Evolutionary conservation across 2,329 filamentous ascomycete species (phyloP).

Genomic region (Stagonosporopsis rhizophila): DNA sequence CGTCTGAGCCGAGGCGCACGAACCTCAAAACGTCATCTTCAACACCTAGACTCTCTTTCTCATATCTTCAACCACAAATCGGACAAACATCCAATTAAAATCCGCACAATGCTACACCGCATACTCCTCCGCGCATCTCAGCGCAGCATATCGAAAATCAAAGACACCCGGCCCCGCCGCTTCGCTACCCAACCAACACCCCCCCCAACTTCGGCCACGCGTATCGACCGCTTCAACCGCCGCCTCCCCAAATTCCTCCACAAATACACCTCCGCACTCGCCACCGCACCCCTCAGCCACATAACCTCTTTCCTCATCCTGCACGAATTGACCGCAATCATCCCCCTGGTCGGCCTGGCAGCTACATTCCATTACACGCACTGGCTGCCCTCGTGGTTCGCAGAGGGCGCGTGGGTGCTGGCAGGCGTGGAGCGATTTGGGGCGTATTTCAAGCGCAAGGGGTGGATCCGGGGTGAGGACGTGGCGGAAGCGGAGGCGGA

Average conservation of each 20-base stretch:
- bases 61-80: background rate
- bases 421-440: conserved; percentile 77
- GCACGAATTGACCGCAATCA: conserved; percentile 88
- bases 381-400: conserved; percentile 69
- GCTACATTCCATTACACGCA: conserved; percentile 80
- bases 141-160: background rate
- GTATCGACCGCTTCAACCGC: conserved; percentile 46
- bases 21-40: conserved; percentile 13
- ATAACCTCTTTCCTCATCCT: conserved; percentile 85
- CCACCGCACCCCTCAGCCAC: conserved; percentile 80
- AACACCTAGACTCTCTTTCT: background rate
- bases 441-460: conserved; percentile 76
- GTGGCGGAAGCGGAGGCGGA: conserved; percentile 54
- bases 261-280: conserved; percentile 72
- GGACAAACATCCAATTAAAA: background rate
- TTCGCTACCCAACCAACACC: conserved; percentile 29
- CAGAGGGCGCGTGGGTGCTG: conserved; percentile 61
- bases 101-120: conserved; percentile 22
- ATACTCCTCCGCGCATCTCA: conserved; percentile 7
- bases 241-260: conserved; percentile 69
- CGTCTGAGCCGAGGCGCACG: conserved; percentile 15
- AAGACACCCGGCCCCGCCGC: conserved; percentile 18
- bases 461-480: conserved; percentile 73
- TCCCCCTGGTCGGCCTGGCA: conserved; percentile 78
- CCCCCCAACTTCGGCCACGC: conserved; percentile 35